Conservation (phyloP, 345 rosid genomes). For the Hevea brasiliensis region DNA sequence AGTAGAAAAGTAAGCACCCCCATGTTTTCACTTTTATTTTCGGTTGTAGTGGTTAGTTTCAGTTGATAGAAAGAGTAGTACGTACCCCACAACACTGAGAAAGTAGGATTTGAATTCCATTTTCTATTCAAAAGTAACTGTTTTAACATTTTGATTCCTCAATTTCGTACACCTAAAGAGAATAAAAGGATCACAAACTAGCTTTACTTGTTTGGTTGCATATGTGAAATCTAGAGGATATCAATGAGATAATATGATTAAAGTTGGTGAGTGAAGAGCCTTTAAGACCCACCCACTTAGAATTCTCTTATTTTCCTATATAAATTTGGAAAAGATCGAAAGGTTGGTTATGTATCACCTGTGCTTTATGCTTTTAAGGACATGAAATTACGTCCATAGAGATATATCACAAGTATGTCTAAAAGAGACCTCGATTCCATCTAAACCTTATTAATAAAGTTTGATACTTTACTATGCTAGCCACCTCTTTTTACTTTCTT, state of each 20-base stretch:
- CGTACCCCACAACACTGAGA: neutral
- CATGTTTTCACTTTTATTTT: neutral
- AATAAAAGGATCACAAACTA: conserved; percentile 7
- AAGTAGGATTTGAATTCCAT: conserved; percentile 1
- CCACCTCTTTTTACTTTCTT: neutral
- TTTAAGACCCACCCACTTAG: neutral
- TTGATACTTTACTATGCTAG: neutral
- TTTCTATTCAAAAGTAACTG: conserved; percentile 11
- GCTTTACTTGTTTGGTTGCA: conserved; percentile 7
- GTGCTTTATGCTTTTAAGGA: conserved; percentile 15
- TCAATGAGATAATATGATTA: neutral
- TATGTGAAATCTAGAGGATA: conserved; percentile 10
- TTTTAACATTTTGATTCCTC: conserved; percentile 2
- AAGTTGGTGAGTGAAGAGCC: neutral
- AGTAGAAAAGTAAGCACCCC: neutral
- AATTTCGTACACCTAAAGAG: conserved; percentile 8
- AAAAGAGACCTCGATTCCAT: neutral
- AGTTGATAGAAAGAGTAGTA: conserved; percentile 5
- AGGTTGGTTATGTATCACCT: neutral
- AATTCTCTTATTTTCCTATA: neutral
- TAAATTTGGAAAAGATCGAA: neutral
- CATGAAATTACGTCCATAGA: conserved; percentile 2
- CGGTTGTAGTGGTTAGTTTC: conserved; percentile 26
- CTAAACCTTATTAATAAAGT: conserved; percentile 2
- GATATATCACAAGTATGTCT: conserved; percentile 4